Base-by-base conservation (phyloP, 345 rosid species). In the Syzygium aqueum region DNA sequence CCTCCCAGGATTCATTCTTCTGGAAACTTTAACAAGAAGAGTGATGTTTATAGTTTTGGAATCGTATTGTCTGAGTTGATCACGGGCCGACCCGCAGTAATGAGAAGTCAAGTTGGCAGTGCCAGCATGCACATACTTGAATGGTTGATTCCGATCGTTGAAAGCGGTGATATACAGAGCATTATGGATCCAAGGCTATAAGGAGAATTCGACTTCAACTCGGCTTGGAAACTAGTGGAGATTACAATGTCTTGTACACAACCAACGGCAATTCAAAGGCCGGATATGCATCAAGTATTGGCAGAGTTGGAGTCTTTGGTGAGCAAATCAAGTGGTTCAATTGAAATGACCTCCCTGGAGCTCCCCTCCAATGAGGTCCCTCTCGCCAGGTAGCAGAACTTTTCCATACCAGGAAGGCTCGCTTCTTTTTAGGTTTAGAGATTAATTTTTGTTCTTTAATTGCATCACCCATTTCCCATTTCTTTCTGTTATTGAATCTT, bases 211-310 rank as follows among this genome's bases (percentile, higher is more conserved):
- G 89, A 88, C 16, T 77, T 73, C 40, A 91, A 93, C 51, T 86
- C 92, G 56, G 92, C 84, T 2, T 94, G 94, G 94, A 93, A 90
- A 77, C 84, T 85, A 22, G 78, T 90, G 7, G 96, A 94, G 84
- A 57, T 91, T 37, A 93, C 94, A 30, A 53, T 92, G 83, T 85
- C 91, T 0, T 92, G 94, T 65, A 89, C 90, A 11, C 89, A 88
- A 52, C 63, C 88, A 5, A 88, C 88, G 51, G 86, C 90, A 0
- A 87, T 33, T 50, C 87, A 88, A 0, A 84, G 95, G 88, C 95
- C 93, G 5, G 84, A 86, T 8, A 93, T 93, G 92, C 86, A 86
- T 67, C 87, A 90, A 4, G 84, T 93, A 6, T 89, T 93, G 57
- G 85, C 87, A 87, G 94, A 91, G 84, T 33, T 92, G 65, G 95